Percentiles rank a stretch among this genome's conserved stretches.
These are phyloP conservation scores for Pichia sporocuriosa DNA, from an alignment of 805 yeast species.

Conservation along the genomic window DNA sequence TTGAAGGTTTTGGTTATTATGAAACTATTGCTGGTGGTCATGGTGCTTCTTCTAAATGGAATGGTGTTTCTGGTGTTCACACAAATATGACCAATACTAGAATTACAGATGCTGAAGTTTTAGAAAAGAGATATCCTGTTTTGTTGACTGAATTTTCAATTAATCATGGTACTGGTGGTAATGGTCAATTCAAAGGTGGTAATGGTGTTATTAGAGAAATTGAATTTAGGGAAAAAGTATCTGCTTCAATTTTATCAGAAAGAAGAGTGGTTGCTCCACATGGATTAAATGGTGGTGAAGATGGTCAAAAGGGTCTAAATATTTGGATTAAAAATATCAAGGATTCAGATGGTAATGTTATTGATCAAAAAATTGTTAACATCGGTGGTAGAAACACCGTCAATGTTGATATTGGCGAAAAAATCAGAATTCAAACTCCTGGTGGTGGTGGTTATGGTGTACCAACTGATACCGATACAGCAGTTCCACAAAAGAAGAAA, in stretches of 20 bases:
- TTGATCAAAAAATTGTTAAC: constrained; percentile 34
- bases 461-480: constrained; percentile 7
- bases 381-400: constrained; percentile 61
- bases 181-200: constrained; percentile 69
- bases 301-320: constrained; percentile 69
- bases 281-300: constrained; percentile 78
- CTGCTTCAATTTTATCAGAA: constrained; percentile 78
- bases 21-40: constrained; percentile 96
- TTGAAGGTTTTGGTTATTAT: constrained; percentile 78
- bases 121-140: constrained; percentile 85
- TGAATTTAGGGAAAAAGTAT: constrained; percentile 65
- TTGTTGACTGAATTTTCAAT: constrained; percentile 64
- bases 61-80: constrained; percentile 86
- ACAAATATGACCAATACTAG: constrained; percentile 92
- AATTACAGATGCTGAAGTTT: constrained; percentile 84
- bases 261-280: constrained; percentile 80
- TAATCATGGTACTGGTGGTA: constrained; percentile 76
- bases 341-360: constrained; percentile 27
- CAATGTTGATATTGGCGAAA: too few relatives aligned
- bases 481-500: constrained; percentile 7
- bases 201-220: constrained; percentile 82
- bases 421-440: constrained; percentile 72
- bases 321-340: constrained; percentile 35
- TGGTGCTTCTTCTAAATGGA: constrained; percentile 80
- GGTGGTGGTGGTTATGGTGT: constrained; percentile 83